A percentile compares a stretch with the other conserved stretches of the same genome.
These are phyloP conservation scores for Candida albicans DNA, from an alignment of 1,139 yeast genomes.

Conservation along the genomic window DNA sequence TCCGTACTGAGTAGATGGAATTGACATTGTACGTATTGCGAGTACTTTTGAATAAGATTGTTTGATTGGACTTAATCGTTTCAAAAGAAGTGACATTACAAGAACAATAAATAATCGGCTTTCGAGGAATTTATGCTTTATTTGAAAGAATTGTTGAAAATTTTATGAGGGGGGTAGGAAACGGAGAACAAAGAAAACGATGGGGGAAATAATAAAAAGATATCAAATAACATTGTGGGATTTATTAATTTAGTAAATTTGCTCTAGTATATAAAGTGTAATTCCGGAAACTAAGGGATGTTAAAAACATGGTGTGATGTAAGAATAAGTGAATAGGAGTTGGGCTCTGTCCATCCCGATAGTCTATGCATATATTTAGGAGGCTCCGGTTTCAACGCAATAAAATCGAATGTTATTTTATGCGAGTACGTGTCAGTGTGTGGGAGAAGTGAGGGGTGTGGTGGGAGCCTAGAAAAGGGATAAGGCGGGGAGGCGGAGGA, in stretches of 20 bases:
- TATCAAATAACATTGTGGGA: too few relatives aligned
- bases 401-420: constrained; percentile 1
- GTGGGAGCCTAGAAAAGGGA: neutral
- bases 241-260: too few relatives aligned
- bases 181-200: too few relatives aligned
- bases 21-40: constrained; percentile 11
- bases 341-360: too few relatives aligned
- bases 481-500: too few relatives aligned
- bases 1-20: constrained; percentile 18
- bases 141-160: too few relatives aligned
- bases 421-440: neutral
- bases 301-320: neutral
- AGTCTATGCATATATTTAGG: too few relatives aligned
- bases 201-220: too few relatives aligned
- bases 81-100: constrained; percentile 1
- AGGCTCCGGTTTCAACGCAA: neutral
- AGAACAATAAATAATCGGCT: neutral
- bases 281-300: too few relatives aligned
- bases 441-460: neutral
- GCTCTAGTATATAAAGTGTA: too few relatives aligned
- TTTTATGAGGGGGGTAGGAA: too few relatives aligned
- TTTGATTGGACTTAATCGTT: constrained; percentile 4
- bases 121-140: too few relatives aligned
- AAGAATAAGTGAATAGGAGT: neutral
- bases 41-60: neutral